phyloP scores from a whole-genome alignment of 2,329 filamentous ascomycete species.

The Talaromyces marneffei region DNA sequence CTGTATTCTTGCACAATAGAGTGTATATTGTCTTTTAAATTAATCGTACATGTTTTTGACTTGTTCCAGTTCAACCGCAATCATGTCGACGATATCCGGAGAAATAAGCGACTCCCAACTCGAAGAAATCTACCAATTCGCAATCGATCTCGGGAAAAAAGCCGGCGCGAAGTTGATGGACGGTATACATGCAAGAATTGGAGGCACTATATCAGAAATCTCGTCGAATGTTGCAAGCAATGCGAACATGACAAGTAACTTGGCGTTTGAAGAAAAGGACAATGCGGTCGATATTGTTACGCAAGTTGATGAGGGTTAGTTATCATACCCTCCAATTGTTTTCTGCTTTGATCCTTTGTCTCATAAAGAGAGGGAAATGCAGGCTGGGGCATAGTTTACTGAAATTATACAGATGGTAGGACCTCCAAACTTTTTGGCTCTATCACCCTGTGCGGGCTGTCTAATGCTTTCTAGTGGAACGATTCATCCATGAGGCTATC shows the following conservation, averaged over 20 bases:
- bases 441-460: background rate
- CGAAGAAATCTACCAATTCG: conserved; percentile 63
- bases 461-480: conserved; percentile 41
- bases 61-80: background rate
- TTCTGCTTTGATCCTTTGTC: background rate
- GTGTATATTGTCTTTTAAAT: background rate
- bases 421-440: background rate
- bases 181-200: conserved; percentile 54
- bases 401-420: conserved; percentile 49
- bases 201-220: conserved; percentile 21
- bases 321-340: background rate
- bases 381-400: background rate
- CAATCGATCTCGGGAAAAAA: conserved; percentile 63
- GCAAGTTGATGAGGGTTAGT: conserved; percentile 63
- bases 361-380: background rate
- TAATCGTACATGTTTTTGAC: background rate
- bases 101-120: conserved; percentile 30
- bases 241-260: conserved; percentile 22
- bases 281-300: conserved; percentile 73
- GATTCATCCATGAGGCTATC: conserved; percentile 60
- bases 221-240: background rate
- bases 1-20: background rate
- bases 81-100: conserved; percentile 1
- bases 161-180: conserved; percentile 63
- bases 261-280: conserved; percentile 59